These are phyloP conservation scores for Saussurea involucrata DNA, from an alignment of 129 eudicot genomes.

Conservation along the genomic window DNA sequence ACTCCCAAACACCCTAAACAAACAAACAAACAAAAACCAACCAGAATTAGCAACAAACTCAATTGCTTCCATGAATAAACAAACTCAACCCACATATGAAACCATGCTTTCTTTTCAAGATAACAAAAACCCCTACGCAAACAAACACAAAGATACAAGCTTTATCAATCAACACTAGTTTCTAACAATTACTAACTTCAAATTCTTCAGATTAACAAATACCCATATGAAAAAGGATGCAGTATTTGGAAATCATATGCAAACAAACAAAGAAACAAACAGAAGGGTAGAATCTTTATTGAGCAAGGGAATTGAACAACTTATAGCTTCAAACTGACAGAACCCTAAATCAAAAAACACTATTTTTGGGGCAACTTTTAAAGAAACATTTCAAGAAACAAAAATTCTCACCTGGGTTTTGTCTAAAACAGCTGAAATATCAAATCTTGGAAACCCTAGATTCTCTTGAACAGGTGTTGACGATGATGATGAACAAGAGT, in stretches of 20 bases:
- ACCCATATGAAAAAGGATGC: slow-evolving; percentile 7
- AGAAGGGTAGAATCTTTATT: slow-evolving; percentile 1
- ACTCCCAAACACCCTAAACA: too few species aligned
- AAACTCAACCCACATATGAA: slow-evolving; percentile 6
- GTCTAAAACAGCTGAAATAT: slow-evolving; percentile 17
- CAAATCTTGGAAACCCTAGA: slow-evolving; percentile 36
- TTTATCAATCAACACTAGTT: slow-evolving; percentile 12
- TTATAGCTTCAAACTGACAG: neutral
- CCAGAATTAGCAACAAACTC: neutral
- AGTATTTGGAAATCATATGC: neutral
- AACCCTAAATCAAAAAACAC: slow-evolving; percentile 11
- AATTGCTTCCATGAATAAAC: neutral
- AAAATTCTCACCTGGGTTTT: slow-evolving; percentile 34
- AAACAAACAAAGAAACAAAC: neutral
- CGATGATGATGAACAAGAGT: slow-evolving; percentile 11
- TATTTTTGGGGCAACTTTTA: neutral
- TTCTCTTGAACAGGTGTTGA: slow-evolving; percentile 8
- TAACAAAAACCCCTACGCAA: slow-evolving; percentile 10
- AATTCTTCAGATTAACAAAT: slow-evolving; percentile 9
- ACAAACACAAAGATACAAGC: slow-evolving; percentile 19
- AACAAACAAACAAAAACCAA: slow-evolving; percentile 2
- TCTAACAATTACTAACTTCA: slow-evolving; percentile 8
- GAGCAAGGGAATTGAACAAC: neutral
- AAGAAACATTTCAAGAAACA: neutral
- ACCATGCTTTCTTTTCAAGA: slow-evolving; percentile 21